Base-by-base conservation (phyloP, 2,329 filamentous ascomycete genomes). In the Pseudogymnoascus sp. region DNA sequence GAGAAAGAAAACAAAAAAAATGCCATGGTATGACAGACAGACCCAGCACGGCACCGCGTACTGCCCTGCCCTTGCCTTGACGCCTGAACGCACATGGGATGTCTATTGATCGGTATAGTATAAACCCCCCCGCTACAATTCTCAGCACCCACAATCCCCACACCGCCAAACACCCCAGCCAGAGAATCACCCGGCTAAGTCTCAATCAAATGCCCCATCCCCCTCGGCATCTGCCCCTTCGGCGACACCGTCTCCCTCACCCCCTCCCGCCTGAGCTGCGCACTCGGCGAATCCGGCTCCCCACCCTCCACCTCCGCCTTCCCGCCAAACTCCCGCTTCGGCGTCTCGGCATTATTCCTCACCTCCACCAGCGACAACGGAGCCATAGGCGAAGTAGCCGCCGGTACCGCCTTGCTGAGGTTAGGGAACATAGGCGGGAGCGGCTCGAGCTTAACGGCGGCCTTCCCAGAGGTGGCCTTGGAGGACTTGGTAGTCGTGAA, bases 401-500 rank as follows among this genome's bases (percentile, higher is more conserved):
- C 13, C 40, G 40, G 11, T 1, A 26, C n/a, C 6, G 26, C 33
- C 26, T 65, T 67, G 17, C 40, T 59, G 11, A 70, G 65, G 62
- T 65, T 65, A n/a, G 69, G 68, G 42, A 69, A 69, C 21, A 66
- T 53, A 35, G 37, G n/a, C 38, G n/a, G 17, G 26, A 31, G 7
- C 2, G 33, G 21, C 35, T 29, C 23, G 26, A 19, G 11, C 56
- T 65, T 53, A 42, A 19, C 60, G 9, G 29, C 9, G 15, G 31
- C 37, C 38, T 68, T 67, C 7, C 21, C 35, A 6, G 44, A 40
- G 3, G 60, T 26, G 3, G 60, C 4, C 56, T 67, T 70, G 9
- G 70, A 37, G n/a, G 65, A 42, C 21, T 73, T 74, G 2, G 70
- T 67, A 13, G 66, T 62, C 7, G 62, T 64, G 44, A 72, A 73